Base-by-base conservation (phyloP, 495 filamentous ascomycete genomes). In the Penicillium roqueforti region DNA sequence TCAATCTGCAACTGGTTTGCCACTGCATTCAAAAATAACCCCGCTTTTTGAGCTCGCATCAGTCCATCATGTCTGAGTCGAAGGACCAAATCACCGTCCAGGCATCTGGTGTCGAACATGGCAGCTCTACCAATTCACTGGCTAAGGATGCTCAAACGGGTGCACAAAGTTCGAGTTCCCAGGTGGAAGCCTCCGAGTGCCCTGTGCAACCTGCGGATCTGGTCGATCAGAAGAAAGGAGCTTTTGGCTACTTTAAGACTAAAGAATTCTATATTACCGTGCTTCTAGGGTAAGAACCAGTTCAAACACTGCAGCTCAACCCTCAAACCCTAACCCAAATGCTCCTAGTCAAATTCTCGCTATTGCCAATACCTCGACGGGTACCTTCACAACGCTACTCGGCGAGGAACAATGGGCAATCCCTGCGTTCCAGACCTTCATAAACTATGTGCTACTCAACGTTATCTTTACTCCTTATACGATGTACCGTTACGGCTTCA, bases 401-500 rank as follows among this genome's bases (percentile, higher is more conserved):
- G 79, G 75, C 19, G 60, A 66, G 2, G 69, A 82, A 49, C 78
- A 82, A 23, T 93, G 89, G 53, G 89, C 82, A 25, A 95, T 98
- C 61, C 93, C 93, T n/a, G 91, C 93, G 36, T 96, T 97, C 74
- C 93, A 98, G 73, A 91, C 89, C 4, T 83, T 97, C 62, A 91
- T 96, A 77, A 95, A 89, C 69, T 98, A 98, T 68, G 79, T 87
- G 13, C 71, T 96, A n/a, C 77, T 98, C 32, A 86, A 86, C 26
- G 54, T 89, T 20, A 79, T 96, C 53, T 98, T 93, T 73, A 85
- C 91, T 16, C 81, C 84, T 10, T 86, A 86, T 67, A 92, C 91
- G 1, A 70, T 96, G 16, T 92, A 95, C 75, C 77, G 77, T 41
- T 90, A 92, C 67, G 93, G 93, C 25, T 74, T 81, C 61, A 86